These are phyloP conservation scores for Neurospora sp. DNA, from an alignment of 495 filamentous ascomycete genomes.

Conservation along the genomic window DNA sequence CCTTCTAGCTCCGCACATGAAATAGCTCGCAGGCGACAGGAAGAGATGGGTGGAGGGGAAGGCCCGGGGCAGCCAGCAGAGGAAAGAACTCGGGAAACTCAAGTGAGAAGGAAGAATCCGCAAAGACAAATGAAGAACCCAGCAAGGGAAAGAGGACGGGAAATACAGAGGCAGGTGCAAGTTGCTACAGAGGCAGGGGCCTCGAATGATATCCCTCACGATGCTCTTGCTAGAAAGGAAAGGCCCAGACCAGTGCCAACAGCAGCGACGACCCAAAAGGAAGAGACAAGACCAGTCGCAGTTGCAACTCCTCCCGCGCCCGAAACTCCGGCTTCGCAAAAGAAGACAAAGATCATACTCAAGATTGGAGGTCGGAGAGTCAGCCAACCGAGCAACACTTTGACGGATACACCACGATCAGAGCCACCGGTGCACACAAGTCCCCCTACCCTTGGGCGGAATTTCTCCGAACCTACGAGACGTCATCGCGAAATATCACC, in stretches of 20 bases:
- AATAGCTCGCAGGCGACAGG: neutral
- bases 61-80: neutral
- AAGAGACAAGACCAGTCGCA: neutral
- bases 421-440: neutral
- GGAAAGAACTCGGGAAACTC: neutral
- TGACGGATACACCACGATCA: neutral
- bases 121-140: neutral
- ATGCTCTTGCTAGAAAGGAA: neutral
- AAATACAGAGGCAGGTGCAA: neutral
- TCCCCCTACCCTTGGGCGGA: neutral
- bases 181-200: neutral
- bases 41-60: neutral
- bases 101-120: neutral
- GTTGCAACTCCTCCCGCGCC: neutral
- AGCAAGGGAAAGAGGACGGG: neutral
- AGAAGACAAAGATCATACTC: neutral
- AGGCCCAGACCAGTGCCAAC: neutral
- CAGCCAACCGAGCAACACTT: neutral
- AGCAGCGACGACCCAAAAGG: neutral
- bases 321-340: neutral
- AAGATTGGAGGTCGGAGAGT: neutral
- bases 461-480: neutral
- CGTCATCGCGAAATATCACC: neutral
- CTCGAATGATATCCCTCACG: neutral
- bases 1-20: neutral